These are phyloP conservation scores for Plantago elongata DNA, from an alignment of 257 asterid genomes.

Conservation along the genomic window DNA sequence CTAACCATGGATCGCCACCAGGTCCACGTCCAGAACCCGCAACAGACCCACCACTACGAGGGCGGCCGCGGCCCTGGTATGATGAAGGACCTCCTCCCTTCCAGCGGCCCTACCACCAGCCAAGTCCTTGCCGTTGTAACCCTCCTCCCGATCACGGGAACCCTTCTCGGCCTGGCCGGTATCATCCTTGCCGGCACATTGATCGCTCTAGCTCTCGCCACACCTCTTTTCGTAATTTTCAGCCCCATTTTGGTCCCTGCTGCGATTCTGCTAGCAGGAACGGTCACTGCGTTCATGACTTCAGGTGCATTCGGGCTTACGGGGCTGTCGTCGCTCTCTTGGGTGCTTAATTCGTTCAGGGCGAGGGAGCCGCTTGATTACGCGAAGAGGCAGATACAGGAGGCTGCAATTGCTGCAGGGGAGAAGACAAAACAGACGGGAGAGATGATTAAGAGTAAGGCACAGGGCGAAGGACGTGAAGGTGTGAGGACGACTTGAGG, in stretches of 20 bases:
- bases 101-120: constrained; percentile 36
- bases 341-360: constrained; percentile 43
- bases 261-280: constrained; percentile 22
- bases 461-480: background rate
- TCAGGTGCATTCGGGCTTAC: constrained; percentile 62
- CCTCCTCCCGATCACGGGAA: constrained; percentile 52
- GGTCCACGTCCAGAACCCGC: constrained; percentile 35
- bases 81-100: constrained; percentile 24
- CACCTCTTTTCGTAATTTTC: constrained; percentile 48
- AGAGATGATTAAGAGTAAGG: constrained; percentile 4
- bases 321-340: constrained; percentile 57
- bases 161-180: constrained; percentile 47
- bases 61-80: constrained; percentile 4
- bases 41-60: constrained; percentile 23
- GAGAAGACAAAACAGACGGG: constrained; percentile 10
- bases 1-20: constrained; percentile 24
- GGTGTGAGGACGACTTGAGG: constrained; percentile 3
- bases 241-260: constrained; percentile 68
- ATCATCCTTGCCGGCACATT: constrained; percentile 41
- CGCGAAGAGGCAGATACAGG: constrained; percentile 13
- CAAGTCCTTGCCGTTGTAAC: constrained; percentile 45
- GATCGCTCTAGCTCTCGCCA: constrained; percentile 41
- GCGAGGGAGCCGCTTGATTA: constrained; percentile 41
- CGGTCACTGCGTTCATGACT: constrained; percentile 49
- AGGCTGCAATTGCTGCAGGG: constrained; percentile 1